phyloP scores from a whole-genome alignment of 2,329 filamentous ascomycete species.

The Aureobasidium sp. region DNA sequence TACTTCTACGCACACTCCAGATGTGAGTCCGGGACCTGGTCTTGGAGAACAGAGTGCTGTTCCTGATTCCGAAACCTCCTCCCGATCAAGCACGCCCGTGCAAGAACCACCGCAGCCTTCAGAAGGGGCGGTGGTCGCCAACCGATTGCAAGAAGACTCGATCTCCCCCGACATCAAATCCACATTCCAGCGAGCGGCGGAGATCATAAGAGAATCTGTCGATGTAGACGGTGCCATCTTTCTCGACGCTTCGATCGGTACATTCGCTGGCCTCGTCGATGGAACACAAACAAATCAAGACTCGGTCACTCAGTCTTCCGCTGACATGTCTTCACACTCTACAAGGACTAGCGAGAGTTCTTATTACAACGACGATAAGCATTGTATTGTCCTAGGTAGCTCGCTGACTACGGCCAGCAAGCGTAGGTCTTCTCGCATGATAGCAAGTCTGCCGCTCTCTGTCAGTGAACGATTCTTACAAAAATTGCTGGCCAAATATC shows the following conservation, averaged over 20 bases:
- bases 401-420: neutral
- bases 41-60: neutral
- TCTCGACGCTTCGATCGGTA: slow-evolving; percentile 23
- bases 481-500: slow-evolving; percentile 23
- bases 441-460: neutral
- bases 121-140: neutral
- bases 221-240: slow-evolving; percentile 37
- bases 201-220: slow-evolving; percentile 36
- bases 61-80: neutral
- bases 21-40: neutral
- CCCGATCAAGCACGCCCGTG: neutral
- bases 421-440: neutral
- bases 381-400: neutral
- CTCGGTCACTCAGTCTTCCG: neutral
- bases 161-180: slow-evolving; percentile 22
- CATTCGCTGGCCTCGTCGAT: slow-evolving; percentile 15
- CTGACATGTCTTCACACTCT: neutral
- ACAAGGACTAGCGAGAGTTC: neutral
- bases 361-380: neutral
- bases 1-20: neutral
- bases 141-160: slow-evolving; percentile 25
- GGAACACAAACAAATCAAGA: neutral
- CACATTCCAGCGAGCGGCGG: slow-evolving; percentile 33
- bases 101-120: neutral
- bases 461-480: slow-evolving; percentile 17